phyloP scores from a whole-genome alignment of 805 yeast genomes.

The Tetrapisispora namnaoensis region DNA sequence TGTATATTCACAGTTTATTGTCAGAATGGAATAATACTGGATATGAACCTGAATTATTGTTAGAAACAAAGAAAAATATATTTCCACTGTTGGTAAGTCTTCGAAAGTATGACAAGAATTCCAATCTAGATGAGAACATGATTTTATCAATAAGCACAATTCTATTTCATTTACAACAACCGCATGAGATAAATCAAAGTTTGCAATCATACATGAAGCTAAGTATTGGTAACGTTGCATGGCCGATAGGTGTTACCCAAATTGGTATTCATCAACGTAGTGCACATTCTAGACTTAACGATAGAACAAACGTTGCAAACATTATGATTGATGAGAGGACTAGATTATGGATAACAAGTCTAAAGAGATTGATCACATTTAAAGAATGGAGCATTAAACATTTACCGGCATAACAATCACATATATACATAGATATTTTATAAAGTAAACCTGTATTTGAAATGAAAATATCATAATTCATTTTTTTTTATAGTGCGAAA shows the following conservation, averaged over 20 bases:
- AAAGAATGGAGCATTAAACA: conserved; percentile 10
- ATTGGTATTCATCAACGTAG: conserved; percentile 75
- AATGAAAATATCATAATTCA: no score
- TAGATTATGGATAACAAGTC: conserved; percentile 63
- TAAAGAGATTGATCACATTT: conserved; percentile 64
- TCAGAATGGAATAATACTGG: conserved; percentile 29
- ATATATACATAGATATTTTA: background rate
- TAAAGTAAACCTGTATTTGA: no score
- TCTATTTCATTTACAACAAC: conserved; percentile 46
- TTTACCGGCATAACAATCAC: background rate
- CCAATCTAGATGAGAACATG: conserved; percentile 30
- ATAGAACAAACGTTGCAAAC: conserved; percentile 37
- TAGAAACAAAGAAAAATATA: conserved; percentile 41
- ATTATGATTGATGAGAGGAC: conserved; percentile 73
- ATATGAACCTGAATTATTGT: conserved; percentile 24
- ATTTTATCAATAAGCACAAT: conserved; percentile 51
- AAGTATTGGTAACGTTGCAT: conserved; percentile 80
- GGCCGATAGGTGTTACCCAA: conserved; percentile 81
- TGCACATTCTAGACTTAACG: conserved; percentile 42
- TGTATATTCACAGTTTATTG: conserved; percentile 28
- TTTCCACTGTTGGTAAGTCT: conserved; percentile 47
- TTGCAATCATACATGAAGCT: conserved; percentile 62
- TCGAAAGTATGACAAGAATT: conserved; percentile 28
- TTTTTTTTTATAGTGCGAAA: no score
- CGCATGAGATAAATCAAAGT: conserved; percentile 19